Base-by-base conservation (phyloP, 2,329 filamentous ascomycete species). In the Colletotrichum phormii region DNA sequence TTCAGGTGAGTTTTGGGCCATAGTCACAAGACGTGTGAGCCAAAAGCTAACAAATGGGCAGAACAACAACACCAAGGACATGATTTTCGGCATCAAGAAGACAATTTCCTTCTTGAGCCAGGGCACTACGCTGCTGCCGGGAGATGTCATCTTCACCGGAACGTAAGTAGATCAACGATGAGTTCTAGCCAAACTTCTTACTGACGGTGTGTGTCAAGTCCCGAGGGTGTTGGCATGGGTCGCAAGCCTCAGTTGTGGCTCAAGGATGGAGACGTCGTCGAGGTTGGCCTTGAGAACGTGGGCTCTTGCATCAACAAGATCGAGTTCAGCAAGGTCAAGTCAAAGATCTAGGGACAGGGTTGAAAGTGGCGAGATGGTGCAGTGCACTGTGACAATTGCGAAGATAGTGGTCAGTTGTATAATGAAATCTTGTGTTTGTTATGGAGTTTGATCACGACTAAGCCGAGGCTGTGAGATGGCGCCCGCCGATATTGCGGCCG, bases 191-290 rank as follows among this genome's bases (percentile, higher is more conserved):
- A n/a, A 61, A 13, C 3, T 6, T 5, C 7, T 66, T 71, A 63
- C 59, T 74, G 64, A 74, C 64, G 12, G 22, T 8, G 13, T 42
- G 5, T 24, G 26, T 54, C n/a, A n/a, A 91, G 89, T 11, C 93
- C 92, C 0, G 88, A 90, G 73, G 93, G 92, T 37, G 92, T 95
- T 24, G 92, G 91, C 1, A 91, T 93, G 89, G 92, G 92, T 15
- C 87, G 89, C 62, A 91, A 88, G 68, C 92, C 92, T 3, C 89
- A 87, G 70, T 76, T 93, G 11, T 94, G 92, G 91, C 82, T 94
- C 69, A 90, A 91, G 80, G 87, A 94, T 79, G 91, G 92, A 5
- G 93, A 94, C 79, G 82, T 90, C 26, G 91, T 94, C 24, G 90
- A 94, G 79, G 92, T 94, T 62, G 86, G 86, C 7, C 84, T 94